Percentiles rank a stretch among this genome's conserved stretches.
phyloP scores from a whole-genome alignment of 106 monocot species.

The Dactylorhiza incarnata region DNA sequence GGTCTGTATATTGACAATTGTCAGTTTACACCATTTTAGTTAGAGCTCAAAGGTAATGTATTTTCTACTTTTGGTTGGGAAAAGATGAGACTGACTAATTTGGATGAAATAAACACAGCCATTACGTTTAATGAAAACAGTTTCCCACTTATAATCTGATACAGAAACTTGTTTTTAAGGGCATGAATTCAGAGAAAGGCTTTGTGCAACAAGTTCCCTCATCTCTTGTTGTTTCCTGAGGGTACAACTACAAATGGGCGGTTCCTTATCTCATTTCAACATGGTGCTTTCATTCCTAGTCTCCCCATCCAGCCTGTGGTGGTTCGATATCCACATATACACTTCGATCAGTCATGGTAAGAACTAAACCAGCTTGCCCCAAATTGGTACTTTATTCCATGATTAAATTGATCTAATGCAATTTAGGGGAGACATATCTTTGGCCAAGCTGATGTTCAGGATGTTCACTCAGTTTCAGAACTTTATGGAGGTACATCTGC shows the following conservation, averaged over 20 bases:
- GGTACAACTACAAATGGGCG: slow-evolving; percentile 97
- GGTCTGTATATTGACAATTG: background rate
- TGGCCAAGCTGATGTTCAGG: slow-evolving; percentile 83
- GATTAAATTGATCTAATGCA: slow-evolving; percentile 9
- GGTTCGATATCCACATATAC: slow-evolving; percentile 81
- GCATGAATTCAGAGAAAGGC: slow-evolving; percentile 97
- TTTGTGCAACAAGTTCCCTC: slow-evolving; percentile 64
- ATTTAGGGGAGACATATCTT: slow-evolving; percentile 74
- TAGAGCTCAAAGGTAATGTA: background rate
- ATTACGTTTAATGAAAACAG: background rate
- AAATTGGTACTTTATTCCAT: background rate
- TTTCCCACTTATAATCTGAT: slow-evolving; percentile 56
- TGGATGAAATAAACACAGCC: background rate
- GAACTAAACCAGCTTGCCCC: background rate
- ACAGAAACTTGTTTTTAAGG: slow-evolving; percentile 69
- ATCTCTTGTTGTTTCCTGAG: slow-evolving; percentile 85
- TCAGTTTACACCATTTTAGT: background rate
- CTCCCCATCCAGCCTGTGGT: slow-evolving; percentile 82
- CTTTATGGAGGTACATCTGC: slow-evolving; percentile 76
- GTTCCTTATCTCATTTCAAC: slow-evolving; percentile 80
- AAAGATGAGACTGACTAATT: background rate
- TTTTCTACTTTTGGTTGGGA: background rate
- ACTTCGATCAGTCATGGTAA: slow-evolving; percentile 89
- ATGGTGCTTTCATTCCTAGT: slow-evolving; percentile 86
- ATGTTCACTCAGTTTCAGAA: slow-evolving; percentile 99